phyloP scores from a whole-genome alignment of 805 yeast genomes.

The Candida oleophila region DNA sequence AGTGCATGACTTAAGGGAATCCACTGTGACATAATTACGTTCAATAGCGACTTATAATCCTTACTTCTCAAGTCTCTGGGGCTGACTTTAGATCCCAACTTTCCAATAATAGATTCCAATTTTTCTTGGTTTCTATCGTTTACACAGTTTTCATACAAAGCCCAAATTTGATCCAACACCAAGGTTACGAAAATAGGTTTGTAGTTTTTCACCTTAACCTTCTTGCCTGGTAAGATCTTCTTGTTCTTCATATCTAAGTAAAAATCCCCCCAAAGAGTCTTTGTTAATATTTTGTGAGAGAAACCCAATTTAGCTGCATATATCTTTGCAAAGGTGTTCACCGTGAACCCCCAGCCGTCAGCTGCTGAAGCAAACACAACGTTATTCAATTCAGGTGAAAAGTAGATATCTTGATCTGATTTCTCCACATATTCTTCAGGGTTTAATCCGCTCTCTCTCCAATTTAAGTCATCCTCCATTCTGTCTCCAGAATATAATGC shows the following conservation, averaged over 20 bases:
- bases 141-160: conserved; percentile 72
- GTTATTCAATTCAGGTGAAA: conserved; percentile 83
- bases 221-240: conserved; percentile 69
- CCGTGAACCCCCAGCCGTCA: conserved; percentile 97
- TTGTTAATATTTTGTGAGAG: conserved; percentile 71
- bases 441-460: conserved; percentile 64
- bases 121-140: conserved; percentile 66
- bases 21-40: conserved; percentile 85
- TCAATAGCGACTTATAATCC: conserved; percentile 64
- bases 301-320: conserved; percentile 84
- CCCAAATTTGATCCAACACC: conserved; percentile 89
- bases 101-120: conserved; percentile 69
- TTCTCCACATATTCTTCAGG: conserved; percentile 63
- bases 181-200: conserved; percentile 87
- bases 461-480: conserved; percentile 79
- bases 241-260: conserved; percentile 88
- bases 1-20: conserved; percentile 87
- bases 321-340: conserved; percentile 83
- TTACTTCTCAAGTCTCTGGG: conserved; percentile 80
- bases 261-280: conserved; percentile 95
- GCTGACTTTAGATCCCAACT: conserved; percentile 63
- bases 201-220: conserved; percentile 47
- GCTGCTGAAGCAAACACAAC: conserved; percentile 88
- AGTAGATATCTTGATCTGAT: conserved; percentile 80
- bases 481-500: conserved; percentile 90